Conservation (phyloP, 495 filamentous ascomycete genomes). For the Aspergillus ellipticus region DNA sequence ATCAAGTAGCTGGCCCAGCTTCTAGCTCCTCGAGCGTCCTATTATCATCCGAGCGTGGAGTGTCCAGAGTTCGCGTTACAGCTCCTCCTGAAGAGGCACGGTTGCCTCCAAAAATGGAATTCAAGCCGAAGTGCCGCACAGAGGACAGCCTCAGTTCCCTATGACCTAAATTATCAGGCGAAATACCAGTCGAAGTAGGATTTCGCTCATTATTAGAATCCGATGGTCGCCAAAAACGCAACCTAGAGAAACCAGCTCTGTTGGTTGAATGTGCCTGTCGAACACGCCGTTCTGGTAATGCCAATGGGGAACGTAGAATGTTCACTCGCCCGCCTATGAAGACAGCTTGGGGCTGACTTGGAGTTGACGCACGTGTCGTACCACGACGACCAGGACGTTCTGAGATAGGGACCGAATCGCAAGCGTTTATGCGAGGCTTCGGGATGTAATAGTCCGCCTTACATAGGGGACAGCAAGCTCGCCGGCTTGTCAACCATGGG, state of each 20-base stretch:
- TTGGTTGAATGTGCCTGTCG: neutral
- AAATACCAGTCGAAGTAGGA: neutral
- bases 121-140: constrained; percentile 1
- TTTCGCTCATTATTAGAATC: neutral
- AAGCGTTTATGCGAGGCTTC: constrained; percentile 57
- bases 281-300: constrained; percentile 2
- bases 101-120: neutral
- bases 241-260: neutral
- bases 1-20: constrained; percentile 19
- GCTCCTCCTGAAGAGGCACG: neutral
- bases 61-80: neutral
- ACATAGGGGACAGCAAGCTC: constrained; percentile 94
- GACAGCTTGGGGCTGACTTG: constrained; percentile 21
- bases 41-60: neutral
- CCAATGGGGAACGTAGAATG: constrained; percentile 5
- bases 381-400: constrained; percentile 29
- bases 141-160: neutral
- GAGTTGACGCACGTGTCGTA: constrained; percentile 8
- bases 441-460: constrained; percentile 84
- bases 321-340: constrained; percentile 23
- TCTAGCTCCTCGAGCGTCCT: constrained; percentile 35
- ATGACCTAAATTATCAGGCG: neutral
- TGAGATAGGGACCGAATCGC: constrained; percentile 21
- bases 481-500: constrained; percentile 89
- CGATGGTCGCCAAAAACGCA: constrained; percentile 5